phyloP scores from a whole-genome alignment of 495 filamentous ascomycete genomes.

The Elasticomyces elasticus region DNA sequence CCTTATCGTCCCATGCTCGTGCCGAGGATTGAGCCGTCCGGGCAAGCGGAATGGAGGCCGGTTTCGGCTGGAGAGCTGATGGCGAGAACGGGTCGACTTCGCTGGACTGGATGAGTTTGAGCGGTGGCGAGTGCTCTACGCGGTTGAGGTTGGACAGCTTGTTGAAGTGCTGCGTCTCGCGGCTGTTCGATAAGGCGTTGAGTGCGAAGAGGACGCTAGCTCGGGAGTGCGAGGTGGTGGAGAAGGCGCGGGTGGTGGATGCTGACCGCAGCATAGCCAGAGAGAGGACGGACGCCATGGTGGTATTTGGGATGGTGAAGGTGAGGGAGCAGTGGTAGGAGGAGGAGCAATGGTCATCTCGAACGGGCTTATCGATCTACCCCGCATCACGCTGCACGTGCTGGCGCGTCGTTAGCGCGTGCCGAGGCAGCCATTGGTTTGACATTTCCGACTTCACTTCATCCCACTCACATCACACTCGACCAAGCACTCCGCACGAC shows the following conservation, averaged over 20 bases:
- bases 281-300: not conserved
- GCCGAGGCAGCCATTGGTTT: not conserved
- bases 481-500: not conserved
- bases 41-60: not conserved
- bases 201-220: constrained; percentile 17
- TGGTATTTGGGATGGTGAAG: not conserved
- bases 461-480: not conserved
- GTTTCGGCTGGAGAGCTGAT: constrained; percentile 1
- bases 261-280: too few relatives aligned
- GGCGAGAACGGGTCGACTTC: constrained; percentile 14
- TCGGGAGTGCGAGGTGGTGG: not conserved
- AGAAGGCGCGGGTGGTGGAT: constrained; percentile 10
- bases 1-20: constrained; percentile 6
- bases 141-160: constrained; percentile 15
- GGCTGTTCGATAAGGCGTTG: constrained; percentile 13
- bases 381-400: not conserved
- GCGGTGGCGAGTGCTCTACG: constrained; percentile 14
- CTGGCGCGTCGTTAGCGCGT: not conserved
- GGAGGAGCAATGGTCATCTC: not conserved
- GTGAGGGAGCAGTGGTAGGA: not conserved
- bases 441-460: not conserved
- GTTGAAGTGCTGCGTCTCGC: constrained; percentile 20
- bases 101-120: constrained; percentile 17
- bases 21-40: not conserved
- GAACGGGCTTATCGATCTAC: not conserved